Conservation (phyloP, 345 rosid species). For the Toxicodendron radicans region DNA sequence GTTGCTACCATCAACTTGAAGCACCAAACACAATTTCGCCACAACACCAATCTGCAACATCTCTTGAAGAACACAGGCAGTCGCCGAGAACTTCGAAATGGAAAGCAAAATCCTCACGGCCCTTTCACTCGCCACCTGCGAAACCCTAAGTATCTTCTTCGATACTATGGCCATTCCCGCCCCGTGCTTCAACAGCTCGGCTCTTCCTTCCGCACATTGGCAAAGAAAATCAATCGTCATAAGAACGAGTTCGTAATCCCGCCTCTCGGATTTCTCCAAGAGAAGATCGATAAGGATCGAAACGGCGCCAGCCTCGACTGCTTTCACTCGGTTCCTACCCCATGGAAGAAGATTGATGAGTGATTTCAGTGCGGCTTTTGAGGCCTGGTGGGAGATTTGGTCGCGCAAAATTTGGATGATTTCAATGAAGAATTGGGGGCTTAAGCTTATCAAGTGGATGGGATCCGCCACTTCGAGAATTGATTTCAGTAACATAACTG, state of each 20-base stretch:
- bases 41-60: constrained; percentile 77
- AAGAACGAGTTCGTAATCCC: constrained; percentile 50
- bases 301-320: constrained; percentile 59
- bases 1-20: constrained; percentile 50
- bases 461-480: constrained; percentile 61
- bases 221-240: constrained; percentile 57
- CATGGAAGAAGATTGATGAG: constrained; percentile 48
- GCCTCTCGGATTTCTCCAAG: constrained; percentile 55
- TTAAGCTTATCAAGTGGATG: constrained; percentile 40
- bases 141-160: constrained; percentile 75
- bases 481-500: constrained; percentile 42
- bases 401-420: constrained; percentile 48
- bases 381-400: constrained; percentile 54
- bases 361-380: constrained; percentile 58
- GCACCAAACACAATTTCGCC: constrained; percentile 61
- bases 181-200: constrained; percentile 58
- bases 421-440: constrained; percentile 43
- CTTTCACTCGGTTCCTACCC: constrained; percentile 74
- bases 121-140: constrained; percentile 57
- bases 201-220: constrained; percentile 77
- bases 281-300: constrained; percentile 58
- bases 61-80: constrained; percentile 49
- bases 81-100: constrained; percentile 59
- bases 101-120: constrained; percentile 63
- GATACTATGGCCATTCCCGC: constrained; percentile 74